phyloP scores from a whole-genome alignment of 208 protist species.

The Trypanosomatidae sp. region DNA sequence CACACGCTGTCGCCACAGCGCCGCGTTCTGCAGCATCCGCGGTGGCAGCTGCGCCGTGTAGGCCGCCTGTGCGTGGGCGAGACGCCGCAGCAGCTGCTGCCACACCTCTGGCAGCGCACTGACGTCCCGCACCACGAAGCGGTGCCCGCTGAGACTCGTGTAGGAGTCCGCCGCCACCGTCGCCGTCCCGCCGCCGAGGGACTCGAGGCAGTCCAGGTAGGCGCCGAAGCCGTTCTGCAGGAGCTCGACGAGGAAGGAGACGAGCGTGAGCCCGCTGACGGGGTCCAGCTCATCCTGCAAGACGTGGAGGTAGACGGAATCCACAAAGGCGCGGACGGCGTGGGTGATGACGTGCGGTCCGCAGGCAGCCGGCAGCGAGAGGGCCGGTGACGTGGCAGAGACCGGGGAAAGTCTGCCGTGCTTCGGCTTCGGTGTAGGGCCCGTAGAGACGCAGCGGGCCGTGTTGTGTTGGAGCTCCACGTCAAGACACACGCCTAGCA shows the following conservation, averaged over 20 bases:
- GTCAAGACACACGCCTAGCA: conserved; percentile 17
- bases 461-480: conserved; percentile 7
- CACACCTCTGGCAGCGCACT: conserved; percentile 17
- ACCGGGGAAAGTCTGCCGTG: background rate
- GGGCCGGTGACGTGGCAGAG: background rate
- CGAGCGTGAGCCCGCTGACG: conserved; percentile 16
- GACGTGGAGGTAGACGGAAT: conserved; percentile 21
- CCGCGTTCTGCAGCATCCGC: conserved; percentile 16
- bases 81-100: conserved; percentile 21
- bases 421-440: conserved; percentile 7
- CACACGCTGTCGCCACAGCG: conserved; percentile 17
- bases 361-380: conserved; percentile 26
- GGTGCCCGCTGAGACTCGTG: conserved; percentile 11
- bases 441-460: conserved; percentile 8
- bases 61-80: conserved; percentile 13
- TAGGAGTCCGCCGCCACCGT: background rate
- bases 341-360: conserved; percentile 35
- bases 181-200: conserved; percentile 2
- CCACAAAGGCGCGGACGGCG: conserved; percentile 31
- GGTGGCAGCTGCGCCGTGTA: conserved; percentile 24
- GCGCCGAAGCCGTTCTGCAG: conserved; percentile 33
- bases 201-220: conserved; percentile 26
- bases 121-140: conserved; percentile 20
- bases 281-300: conserved; percentile 27
- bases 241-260: conserved; percentile 29